These are phyloP conservation scores for Puccinellia tenuiflora DNA, from an alignment of 176 grass and related monocot species.

Conservation along the genomic window DNA sequence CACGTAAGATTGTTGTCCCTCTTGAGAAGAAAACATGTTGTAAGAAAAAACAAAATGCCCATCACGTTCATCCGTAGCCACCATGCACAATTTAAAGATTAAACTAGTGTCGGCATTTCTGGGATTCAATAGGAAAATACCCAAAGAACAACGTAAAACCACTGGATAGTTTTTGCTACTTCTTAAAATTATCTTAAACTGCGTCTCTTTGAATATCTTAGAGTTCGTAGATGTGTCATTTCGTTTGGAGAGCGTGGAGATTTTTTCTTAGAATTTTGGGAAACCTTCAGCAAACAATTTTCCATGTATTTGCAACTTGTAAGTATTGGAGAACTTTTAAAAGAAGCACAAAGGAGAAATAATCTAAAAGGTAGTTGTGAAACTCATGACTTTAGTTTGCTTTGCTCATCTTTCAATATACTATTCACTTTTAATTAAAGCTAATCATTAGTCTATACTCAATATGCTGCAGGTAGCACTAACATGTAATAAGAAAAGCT, in stretches of 20 bases:
- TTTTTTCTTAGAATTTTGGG: neutral
- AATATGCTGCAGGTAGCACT: neutral
- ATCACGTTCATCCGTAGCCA: too few species aligned
- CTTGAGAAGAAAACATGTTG: too few species aligned
- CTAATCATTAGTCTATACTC: conserved; percentile 18
- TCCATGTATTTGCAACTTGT: neutral
- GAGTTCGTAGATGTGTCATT: neutral
- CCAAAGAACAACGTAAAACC: neutral
- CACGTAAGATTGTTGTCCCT: too few species aligned
- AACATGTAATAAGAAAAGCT: conserved; percentile 19
- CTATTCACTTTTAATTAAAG: conserved; percentile 20
- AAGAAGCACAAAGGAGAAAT: neutral
- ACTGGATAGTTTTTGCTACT: neutral
- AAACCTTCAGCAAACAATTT: neutral
- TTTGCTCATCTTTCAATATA: conserved; percentile 3
- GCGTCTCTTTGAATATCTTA: neutral
- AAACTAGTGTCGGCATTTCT: neutral
- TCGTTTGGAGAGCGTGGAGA: neutral
- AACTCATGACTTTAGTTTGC: neutral
- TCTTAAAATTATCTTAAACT: neutral
- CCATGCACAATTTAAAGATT: too few species aligned
- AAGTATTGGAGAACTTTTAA: neutral
- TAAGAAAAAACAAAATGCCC: too few species aligned
- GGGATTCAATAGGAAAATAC: neutral
- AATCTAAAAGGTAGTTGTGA: neutral